phyloP scores from a whole-genome alignment of 306 rosid genomes.

The Lablab purpureus region DNA sequence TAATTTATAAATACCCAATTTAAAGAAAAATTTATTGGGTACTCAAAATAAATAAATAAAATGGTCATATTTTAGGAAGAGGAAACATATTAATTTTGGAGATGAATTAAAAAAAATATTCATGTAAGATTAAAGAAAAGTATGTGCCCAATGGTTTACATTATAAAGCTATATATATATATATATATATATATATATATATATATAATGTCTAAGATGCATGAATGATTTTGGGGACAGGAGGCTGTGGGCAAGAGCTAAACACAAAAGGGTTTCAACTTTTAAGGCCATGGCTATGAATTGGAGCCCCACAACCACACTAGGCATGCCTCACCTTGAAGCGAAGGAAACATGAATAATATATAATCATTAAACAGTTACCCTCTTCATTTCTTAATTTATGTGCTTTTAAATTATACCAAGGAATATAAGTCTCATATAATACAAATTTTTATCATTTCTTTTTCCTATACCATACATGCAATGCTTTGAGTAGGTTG shows the following conservation, averaged over 20 bases:
- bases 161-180: no score
- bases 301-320: conserved; percentile 48
- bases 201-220: not conserved
- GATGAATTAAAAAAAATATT: no score
- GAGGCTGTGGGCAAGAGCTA: not conserved
- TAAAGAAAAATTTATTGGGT: no score
- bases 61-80: not conserved
- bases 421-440: not conserved
- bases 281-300: conserved; percentile 19
- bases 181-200: no score
- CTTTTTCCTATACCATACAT: conserved; percentile 7
- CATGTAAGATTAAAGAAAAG: not conserved
- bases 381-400: conserved; percentile 23
- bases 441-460: conserved; percentile 16
- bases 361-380: conserved; percentile 51
- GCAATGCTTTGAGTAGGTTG: conserved; percentile 45
- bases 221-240: not conserved
- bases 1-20: no score
- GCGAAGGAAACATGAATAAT: conserved; percentile 50
- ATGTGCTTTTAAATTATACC: not conserved
- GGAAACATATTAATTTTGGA: no score
- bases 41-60: no score
- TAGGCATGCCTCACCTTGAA: conserved; percentile 58
- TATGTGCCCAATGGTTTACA: not conserved
- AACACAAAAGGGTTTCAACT: not conserved